These are phyloP conservation scores for Aspergillus wentii DNA, from an alignment of 495 filamentous ascomycete genomes.

Conservation along the genomic window DNA sequence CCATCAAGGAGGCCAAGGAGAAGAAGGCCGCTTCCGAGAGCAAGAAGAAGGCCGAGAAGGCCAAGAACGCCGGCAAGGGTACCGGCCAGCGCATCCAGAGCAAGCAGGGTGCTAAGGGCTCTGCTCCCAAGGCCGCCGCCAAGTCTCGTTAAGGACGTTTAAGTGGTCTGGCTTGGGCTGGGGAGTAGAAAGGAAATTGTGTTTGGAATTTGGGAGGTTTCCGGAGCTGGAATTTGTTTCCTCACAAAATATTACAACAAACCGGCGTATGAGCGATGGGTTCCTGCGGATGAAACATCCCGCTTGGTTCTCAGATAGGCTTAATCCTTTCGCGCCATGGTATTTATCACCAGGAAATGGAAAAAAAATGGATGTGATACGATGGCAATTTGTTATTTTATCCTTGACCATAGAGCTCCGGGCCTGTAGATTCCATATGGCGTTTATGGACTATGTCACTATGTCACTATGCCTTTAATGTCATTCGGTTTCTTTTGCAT, in stretches of 20 bases:
- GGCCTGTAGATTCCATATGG: slow-evolving; percentile 13
- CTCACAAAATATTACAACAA: slow-evolving; percentile 12
- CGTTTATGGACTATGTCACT: too few relatives aligned
- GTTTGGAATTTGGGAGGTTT: slow-evolving; percentile 21
- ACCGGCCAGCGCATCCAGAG: slow-evolving; percentile 72
- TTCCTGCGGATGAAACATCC: slow-evolving; percentile 13
- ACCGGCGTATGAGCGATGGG: slow-evolving; percentile 21
- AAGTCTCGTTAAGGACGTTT: slow-evolving; percentile 71
- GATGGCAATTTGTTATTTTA: slow-evolving; percentile 6
- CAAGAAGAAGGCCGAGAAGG: slow-evolving; percentile 99
- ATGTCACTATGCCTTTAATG: too few relatives aligned
- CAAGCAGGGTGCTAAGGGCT: slow-evolving; percentile 96
- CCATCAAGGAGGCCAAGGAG: slow-evolving; percentile 95
- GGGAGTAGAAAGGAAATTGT: slow-evolving; percentile 12
- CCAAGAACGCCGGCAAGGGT: slow-evolving; percentile 78
- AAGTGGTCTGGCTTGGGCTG: slow-evolving; percentile 29
- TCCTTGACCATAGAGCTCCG: too few relatives aligned
- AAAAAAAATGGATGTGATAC: slow-evolving; percentile 19
- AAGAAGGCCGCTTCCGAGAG: slow-evolving; percentile 83
- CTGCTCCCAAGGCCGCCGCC: slow-evolving; percentile 78
- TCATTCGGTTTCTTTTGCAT: too few relatives aligned
- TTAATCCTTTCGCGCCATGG: slow-evolving; percentile 19
- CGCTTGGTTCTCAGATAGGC: slow-evolving; percentile 18
- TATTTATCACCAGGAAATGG: slow-evolving; percentile 14
- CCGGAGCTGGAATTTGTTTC: slow-evolving; percentile 25